These are phyloP conservation scores for Lactarius trivialis DNA, from an alignment of 768 basidiomycete species.

Conservation along the genomic window DNA sequence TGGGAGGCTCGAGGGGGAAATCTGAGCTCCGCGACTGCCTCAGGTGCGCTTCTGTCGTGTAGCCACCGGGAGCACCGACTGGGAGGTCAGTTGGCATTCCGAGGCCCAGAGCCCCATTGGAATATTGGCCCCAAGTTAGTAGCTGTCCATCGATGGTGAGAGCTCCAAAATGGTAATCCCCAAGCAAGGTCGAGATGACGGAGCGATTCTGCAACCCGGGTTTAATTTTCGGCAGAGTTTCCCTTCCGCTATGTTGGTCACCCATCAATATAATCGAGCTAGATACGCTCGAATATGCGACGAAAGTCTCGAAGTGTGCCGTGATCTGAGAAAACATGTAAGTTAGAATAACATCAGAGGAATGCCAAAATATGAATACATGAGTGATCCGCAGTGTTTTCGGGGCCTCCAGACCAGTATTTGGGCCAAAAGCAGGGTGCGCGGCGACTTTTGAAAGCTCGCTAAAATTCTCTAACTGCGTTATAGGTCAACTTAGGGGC, in stretches of 20 bases:
- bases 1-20: constrained; percentile 30
- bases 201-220: constrained; percentile 67
- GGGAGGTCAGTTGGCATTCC: constrained; percentile 60
- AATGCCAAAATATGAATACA: constrained; percentile 36
- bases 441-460: constrained; percentile 47
- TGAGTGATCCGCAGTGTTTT: constrained; percentile 63
- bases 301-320: constrained; percentile 76
- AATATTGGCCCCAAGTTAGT: constrained; percentile 75
- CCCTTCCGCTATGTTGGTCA: constrained; percentile 38
- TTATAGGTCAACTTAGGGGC: constrained; percentile 1
- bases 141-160: constrained; percentile 71
- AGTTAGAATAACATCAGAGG: background rate
- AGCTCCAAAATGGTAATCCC: constrained; percentile 90
- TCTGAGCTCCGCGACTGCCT: constrained; percentile 25
- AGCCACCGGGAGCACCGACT: constrained; percentile 56
- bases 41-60: constrained; percentile 34
- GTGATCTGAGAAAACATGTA: constrained; percentile 52
- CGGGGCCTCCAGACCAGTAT: constrained; percentile 31
- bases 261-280: constrained; percentile 75
- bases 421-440: constrained; percentile 38
- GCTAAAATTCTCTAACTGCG: constrained; percentile 68
- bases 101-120: constrained; percentile 76
- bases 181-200: constrained; percentile 83
- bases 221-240: constrained; percentile 51
- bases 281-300: constrained; percentile 68